Conservation (phyloP, 2,329 filamentous ascomycete species). For the Lecanicillium sp. region DNA sequence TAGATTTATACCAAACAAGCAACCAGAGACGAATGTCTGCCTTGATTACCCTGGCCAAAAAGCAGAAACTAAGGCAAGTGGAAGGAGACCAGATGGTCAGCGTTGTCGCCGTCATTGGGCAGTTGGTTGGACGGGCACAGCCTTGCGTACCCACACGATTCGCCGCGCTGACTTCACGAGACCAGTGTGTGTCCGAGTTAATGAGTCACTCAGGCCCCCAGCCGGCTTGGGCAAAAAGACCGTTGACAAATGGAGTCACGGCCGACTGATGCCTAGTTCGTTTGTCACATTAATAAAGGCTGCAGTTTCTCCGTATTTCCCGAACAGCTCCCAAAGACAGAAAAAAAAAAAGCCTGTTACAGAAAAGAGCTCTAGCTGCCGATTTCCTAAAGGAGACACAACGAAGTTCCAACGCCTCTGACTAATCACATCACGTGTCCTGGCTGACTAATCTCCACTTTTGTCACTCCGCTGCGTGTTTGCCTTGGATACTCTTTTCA, state of each 20-base stretch:
- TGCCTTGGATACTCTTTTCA: conserved; percentile 20
- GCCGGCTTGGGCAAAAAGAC: neutral
- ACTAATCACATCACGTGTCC: conserved; percentile 12
- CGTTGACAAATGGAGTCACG: neutral
- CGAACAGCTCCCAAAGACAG: too few relatives aligned
- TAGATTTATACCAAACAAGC: neutral
- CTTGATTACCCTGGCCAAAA: neutral
- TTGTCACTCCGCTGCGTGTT: conserved; percentile 5
- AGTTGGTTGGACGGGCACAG: neutral
- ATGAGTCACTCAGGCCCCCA: conserved; percentile 11
- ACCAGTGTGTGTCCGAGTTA: neutral
- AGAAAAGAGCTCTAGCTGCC: neutral
- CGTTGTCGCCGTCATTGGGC: neutral
- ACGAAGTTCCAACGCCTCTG: neutral
- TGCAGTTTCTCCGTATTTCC: neutral
- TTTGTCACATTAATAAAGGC: conserved; percentile 4
- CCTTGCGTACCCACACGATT: conserved; percentile 3
- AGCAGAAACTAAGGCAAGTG: neutral
- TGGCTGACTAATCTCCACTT: conserved; percentile 4
- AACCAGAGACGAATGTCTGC: neutral
- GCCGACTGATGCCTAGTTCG: conserved; percentile 8
- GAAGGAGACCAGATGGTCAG: neutral
- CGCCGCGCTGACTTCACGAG: conserved; percentile 1
- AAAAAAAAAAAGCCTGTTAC: neutral
- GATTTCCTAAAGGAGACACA: neutral